These are phyloP conservation scores for Ganoderma resinaceum DNA, from an alignment of 1,284 basidiomycete species.

Conservation along the genomic window DNA sequence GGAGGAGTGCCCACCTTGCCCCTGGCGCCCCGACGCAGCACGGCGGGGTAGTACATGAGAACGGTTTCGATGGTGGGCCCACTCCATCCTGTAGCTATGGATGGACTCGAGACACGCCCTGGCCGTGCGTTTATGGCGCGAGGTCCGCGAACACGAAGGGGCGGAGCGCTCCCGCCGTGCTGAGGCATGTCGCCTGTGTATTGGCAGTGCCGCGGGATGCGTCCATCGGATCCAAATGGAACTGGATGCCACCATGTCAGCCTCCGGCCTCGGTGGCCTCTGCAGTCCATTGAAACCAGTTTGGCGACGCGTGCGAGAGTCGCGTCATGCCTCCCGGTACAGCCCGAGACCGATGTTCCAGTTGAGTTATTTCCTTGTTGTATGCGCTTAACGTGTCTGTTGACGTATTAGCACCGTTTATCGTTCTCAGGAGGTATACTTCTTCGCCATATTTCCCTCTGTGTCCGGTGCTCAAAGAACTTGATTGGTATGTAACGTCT, in stretches of 20 bases:
- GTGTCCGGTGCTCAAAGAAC: not conserved
- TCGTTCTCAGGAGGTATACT: not conserved
- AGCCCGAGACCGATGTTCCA: not conserved
- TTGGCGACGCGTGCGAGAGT: no score
- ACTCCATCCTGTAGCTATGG: not conserved
- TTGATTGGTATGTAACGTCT: not conserved
- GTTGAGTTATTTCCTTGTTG: not conserved
- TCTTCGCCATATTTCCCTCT: not conserved
- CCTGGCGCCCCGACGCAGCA: constrained; percentile 5
- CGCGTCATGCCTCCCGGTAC: not conserved
- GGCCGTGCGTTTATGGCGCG: not conserved
- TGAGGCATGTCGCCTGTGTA: not conserved
- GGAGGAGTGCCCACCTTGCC: not conserved
- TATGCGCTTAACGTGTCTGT: not conserved
- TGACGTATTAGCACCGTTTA: not conserved
- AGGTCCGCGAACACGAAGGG: not conserved
- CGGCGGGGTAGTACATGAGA: not conserved
- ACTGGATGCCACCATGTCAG: not conserved
- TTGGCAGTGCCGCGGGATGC: constrained; percentile 3
- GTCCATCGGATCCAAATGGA: not conserved
- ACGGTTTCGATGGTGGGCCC: not conserved
- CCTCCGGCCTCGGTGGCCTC: constrained; percentile 2
- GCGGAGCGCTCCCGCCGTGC: not conserved
- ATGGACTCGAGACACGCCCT: not conserved
- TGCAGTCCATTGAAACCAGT: not conserved